phyloP scores from a whole-genome alignment of 352 stramenopile genomes.

The Globisporangium megalacanthum region DNA sequence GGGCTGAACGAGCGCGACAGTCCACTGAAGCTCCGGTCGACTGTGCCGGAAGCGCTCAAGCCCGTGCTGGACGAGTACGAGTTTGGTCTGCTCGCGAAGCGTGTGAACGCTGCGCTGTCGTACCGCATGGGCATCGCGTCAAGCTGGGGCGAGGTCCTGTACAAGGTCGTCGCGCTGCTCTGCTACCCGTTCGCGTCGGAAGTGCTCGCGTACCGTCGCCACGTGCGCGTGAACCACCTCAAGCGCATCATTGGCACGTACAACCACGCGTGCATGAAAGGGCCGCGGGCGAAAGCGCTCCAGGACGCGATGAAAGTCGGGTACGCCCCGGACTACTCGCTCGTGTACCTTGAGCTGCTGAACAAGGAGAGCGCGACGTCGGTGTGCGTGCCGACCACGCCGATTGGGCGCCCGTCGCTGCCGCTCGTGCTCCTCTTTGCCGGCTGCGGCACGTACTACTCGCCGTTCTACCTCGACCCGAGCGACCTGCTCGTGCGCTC shows the following conservation, averaged over 20 bases:
- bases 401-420: constrained; percentile 67
- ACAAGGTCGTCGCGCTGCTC: constrained; percentile 48
- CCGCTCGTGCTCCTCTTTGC: constrained; percentile 75
- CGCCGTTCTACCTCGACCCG: constrained; percentile 72
- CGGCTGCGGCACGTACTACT: constrained; percentile 72
- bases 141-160: constrained; percentile 58
- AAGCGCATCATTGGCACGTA: constrained; percentile 75
- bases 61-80: constrained; percentile 64
- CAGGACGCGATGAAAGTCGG: constrained; percentile 76
- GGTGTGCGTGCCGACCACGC: constrained; percentile 61
- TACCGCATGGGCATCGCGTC: constrained; percentile 43
- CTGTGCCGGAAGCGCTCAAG: constrained; percentile 48
- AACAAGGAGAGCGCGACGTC: constrained; percentile 72
- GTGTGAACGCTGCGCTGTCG: constrained; percentile 54
- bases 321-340: constrained; percentile 73
- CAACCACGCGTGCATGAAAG: constrained; percentile 81
- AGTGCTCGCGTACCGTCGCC: constrained; percentile 57
- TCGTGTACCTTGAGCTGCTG: constrained; percentile 74
- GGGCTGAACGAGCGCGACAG: constrained; percentile 60
- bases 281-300: constrained; percentile 52
- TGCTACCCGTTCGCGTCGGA: constrained; percentile 70
- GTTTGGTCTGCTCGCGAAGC: constrained; percentile 54
- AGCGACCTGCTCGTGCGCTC: constrained; percentile 76
- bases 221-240: constrained; percentile 69
- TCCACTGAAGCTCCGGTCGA: constrained; percentile 52